Percentiles rank a stretch among this genome's conserved stretches.
phyloP scores from a whole-genome alignment of 2,329 filamentous ascomycete genomes.

The Colletotrichum salicis region DNA sequence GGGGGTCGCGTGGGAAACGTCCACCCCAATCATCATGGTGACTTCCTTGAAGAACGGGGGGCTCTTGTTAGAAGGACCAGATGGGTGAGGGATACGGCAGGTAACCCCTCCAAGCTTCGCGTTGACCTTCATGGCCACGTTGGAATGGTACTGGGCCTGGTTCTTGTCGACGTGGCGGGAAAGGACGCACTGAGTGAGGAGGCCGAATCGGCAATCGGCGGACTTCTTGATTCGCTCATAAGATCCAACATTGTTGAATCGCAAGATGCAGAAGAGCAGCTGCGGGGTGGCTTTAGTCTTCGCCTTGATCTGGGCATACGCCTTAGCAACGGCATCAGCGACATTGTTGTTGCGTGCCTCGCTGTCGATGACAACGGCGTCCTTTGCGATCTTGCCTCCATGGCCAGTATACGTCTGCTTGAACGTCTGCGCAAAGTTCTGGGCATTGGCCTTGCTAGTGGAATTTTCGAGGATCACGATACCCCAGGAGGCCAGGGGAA shows the following conservation, averaged over 20 bases:
- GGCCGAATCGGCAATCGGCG: constrained; percentile 85
- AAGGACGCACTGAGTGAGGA: constrained; percentile 86
- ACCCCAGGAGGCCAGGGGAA: constrained; percentile 77
- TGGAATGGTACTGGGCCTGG: constrained; percentile 87
- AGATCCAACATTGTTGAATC: constrained; percentile 73
- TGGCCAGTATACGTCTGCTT: constrained; percentile 58
- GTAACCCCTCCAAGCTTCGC: constrained; percentile 92
- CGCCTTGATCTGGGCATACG: constrained; percentile 66
- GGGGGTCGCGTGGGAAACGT: constrained; percentile 86
- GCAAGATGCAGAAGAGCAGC: constrained; percentile 82
- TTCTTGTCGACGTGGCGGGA: constrained; percentile 74
- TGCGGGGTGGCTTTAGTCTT: constrained; percentile 70
- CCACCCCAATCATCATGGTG: constrained; percentile 79
- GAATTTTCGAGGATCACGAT: constrained; percentile 73
- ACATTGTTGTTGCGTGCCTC: constrained; percentile 48
- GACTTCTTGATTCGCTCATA: constrained; percentile 93
- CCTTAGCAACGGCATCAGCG: constrained; percentile 63
- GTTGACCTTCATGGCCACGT: constrained; percentile 97
- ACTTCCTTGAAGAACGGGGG: constrained; percentile 51
- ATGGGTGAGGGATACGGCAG: constrained; percentile 52
- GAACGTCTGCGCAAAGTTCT: constrained; percentile 65
- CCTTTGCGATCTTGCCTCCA: constrained; percentile 52
- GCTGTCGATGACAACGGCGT: constrained; percentile 46
- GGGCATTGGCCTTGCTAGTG: constrained; percentile 63
- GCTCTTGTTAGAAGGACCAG: constrained; percentile 4